These are phyloP conservation scores for Diaporthe helianthi DNA, from an alignment of 2,329 filamentous ascomycete genomes.

Conservation along the genomic window DNA sequence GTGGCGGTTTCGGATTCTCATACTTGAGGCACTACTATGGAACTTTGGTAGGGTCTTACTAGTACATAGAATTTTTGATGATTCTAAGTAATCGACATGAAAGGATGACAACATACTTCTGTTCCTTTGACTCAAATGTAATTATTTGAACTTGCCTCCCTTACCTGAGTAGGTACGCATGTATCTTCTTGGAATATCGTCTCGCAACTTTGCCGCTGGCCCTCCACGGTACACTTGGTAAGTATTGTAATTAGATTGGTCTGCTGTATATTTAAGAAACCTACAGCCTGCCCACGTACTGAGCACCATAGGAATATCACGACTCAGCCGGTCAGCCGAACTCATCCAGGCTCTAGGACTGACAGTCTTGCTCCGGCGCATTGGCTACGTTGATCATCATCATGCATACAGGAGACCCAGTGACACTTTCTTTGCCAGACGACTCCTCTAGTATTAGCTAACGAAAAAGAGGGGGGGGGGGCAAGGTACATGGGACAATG, in stretches of 20 bases:
- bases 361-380: neutral
- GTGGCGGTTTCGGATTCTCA: neutral
- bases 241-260: too few species aligned
- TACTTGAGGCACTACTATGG: neutral
- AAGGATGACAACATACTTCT: neutral
- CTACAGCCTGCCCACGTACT: too few species aligned
- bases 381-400: neutral
- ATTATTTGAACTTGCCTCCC: neutral
- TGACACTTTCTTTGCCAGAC: too few species aligned
- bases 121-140: neutral
- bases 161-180: too few species aligned
- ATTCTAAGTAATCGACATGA: neutral
- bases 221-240: too few species aligned
- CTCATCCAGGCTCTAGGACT: neutral
- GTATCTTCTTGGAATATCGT: too few species aligned
- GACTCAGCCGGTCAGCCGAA: neutral
- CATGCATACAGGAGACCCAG: neutral
- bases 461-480: neutral
- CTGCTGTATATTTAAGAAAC: too few species aligned
- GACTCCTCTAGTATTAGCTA: too few species aligned
- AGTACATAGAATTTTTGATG: neutral
- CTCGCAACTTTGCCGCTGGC: too few species aligned
- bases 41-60: neutral
- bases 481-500: neutral
- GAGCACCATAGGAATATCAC: too few species aligned